Evolutionary conservation across 2,329 filamentous ascomycete species (phyloP), one percentile per base, ranked within the genome.

Genomic region (Penicillium corylophilum): DNA sequence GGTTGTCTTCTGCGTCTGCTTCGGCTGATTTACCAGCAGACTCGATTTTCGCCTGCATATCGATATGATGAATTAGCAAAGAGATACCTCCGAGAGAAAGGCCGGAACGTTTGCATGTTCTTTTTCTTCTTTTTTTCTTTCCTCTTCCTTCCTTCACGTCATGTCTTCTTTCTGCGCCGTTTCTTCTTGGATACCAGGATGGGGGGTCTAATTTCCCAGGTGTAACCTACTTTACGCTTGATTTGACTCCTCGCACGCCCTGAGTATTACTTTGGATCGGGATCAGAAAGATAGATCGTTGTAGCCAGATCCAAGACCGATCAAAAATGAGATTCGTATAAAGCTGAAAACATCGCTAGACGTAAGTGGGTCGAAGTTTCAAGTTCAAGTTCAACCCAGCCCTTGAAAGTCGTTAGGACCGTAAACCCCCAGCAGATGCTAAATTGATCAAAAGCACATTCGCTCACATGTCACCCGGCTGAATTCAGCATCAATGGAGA

Each of bases 1-100:
- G 45, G 24, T 28, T 36, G 33, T 51, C 53, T 51, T 51, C 53
- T 51, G 46, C 45, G 55, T 57, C 48, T 39, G 55, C 38, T 47
- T 50, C 47, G 46, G 44, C 44, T 50, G 46, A 45, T 50, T 41
- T 49, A 49, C 26, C 40, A 33, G 39, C 51, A 49, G 44, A 18
- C 50, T 59, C 36, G 40, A 42, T 54, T 53, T 42, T 41, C 44
- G 48, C 53, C 48, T 61, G 55, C 60, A 61, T 63, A 57, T 61
- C 54, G 51, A 63, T 60, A 54, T 62, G 53, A 62, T 59, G 48
- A 57, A 55, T 63, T 62, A 63, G 59, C 60, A 61, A 60, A 60
- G 52, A 62, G 59, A 63, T 63, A 61, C 60, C 59, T 62, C 50
- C 51, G 53, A 60, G 55, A 59, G 54, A 59, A 56, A 56, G 53